Evolutionary conservation across 2,329 filamentous ascomycete species (phyloP), one percentile per base, ranked within the genome.

Genomic region (Penicillium janthinellum): DNA sequence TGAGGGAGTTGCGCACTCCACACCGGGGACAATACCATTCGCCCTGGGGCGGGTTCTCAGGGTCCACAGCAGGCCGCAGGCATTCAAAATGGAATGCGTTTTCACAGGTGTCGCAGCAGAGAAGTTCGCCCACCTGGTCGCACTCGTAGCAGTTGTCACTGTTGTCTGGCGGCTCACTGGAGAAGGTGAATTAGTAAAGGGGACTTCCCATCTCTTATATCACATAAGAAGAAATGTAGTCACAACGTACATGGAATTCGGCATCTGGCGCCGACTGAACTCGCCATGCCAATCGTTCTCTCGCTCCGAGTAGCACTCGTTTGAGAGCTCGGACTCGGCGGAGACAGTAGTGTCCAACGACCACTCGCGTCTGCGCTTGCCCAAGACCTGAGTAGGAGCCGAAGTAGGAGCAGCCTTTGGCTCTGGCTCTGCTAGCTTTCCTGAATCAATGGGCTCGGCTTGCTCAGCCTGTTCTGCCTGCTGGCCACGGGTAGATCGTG

Each of bases 31-130:
- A 98, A 75, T 85, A 95, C 91, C 92, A 98, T 60, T 83, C 78
- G 69, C 92, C 89, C 59, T 90, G 87, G 11, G 88, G 88, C 59
- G 89, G 81, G 60, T 81, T 75, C 56, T 83, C 81, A 52, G 86
- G 83, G 57, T 87, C 83, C 66, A 92, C 81, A 41, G 91, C 89
- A 62, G 94, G 92, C 75, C 96, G 90, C 66, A 95, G 86, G 75
- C 95, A 98, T 60, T 86, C 84, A 73, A 95, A 92, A 77, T 98
- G 95, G 77, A 96, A 97, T 5, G 93, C 91, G 66, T 91, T 87
- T 61, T 89, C 86, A 78, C 95, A 99, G 63, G 90, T 91, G 79
- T 98, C 95, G 77, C 95, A 99, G 78, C 93, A 97, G 65, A 98
- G 84, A 64, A 99, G 85, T 67, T 92, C 87, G 58, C 94, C 94